Percentiles rank a stretch among this genome's conserved stretches.
These are phyloP conservation scores for Leccinum uliginosum DNA, from an alignment of 768 basidiomycete genomes.

Conservation along the genomic window DNA sequence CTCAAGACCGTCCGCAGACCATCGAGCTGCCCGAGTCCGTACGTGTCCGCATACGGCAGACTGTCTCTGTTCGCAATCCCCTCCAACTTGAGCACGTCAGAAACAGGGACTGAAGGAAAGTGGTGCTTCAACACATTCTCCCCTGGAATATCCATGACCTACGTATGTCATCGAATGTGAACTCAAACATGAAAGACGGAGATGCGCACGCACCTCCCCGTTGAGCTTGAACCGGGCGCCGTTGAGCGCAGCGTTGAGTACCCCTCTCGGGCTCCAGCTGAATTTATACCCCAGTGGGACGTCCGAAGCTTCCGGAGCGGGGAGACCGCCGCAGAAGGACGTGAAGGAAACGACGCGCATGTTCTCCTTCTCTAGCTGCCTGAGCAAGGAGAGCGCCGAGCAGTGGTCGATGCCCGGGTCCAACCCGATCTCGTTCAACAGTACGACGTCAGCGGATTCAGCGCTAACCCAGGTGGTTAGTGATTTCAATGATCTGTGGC, in stretches of 20 bases:
- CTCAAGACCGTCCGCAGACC: slow-evolving; percentile 65
- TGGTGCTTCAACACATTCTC: slow-evolving; percentile 48
- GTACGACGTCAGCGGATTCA: slow-evolving; percentile 53
- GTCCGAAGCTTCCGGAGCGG: slow-evolving; percentile 55
- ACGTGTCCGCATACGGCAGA: slow-evolving; percentile 62
- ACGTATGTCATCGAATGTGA: background rate
- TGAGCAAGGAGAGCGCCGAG: slow-evolving; percentile 71
- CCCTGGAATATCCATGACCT: slow-evolving; percentile 50
- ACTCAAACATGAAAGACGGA: background rate
- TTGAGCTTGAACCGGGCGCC: slow-evolving; percentile 60
- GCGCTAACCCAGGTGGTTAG: slow-evolving; percentile 43
- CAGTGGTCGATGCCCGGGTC: slow-evolving; percentile 91
- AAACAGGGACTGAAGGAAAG: slow-evolving; percentile 68
- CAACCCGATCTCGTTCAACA: slow-evolving; percentile 87
- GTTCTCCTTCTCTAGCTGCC: slow-evolving; percentile 43
- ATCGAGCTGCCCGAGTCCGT: slow-evolving; percentile 45
- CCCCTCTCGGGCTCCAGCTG: slow-evolving; percentile 89
- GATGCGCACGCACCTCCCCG: slow-evolving; percentile 44
- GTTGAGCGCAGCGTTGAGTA: slow-evolving; percentile 76
- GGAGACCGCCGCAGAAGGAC: slow-evolving; percentile 92
- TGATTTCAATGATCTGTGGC: background rate
- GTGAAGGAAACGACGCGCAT: slow-evolving; percentile 68
- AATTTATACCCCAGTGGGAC: slow-evolving; percentile 88
- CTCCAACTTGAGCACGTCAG: slow-evolving; percentile 61
- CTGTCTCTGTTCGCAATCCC: slow-evolving; percentile 87